Percentiles rank a stretch among this genome's conserved stretches.
These are phyloP conservation scores for Rosellinia necatrix DNA, from an alignment of 2,329 filamentous ascomycete species.

Conservation along the genomic window DNA sequence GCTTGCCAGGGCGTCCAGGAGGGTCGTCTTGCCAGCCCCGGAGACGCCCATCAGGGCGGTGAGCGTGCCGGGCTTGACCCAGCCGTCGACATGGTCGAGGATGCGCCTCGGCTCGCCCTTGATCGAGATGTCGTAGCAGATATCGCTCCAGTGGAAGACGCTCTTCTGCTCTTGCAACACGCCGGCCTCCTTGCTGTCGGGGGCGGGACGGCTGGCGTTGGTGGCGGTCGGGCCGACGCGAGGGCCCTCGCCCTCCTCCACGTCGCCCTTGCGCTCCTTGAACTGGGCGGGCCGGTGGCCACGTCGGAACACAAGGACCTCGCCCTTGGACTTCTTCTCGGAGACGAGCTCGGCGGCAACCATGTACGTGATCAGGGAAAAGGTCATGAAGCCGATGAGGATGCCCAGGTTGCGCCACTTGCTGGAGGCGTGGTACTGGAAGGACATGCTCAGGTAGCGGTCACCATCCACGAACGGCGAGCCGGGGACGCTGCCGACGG, in stretches of 20 bases:
- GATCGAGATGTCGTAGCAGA: conserved; percentile 79
- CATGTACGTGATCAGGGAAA: conserved; percentile 67
- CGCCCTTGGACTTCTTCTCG: conserved; percentile 73
- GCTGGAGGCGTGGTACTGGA: conserved; percentile 61
- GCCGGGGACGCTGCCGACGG: conserved; percentile 63
- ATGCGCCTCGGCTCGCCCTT: conserved; percentile 77
- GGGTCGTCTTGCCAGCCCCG: conserved; percentile 91
- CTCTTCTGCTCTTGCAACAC: conserved; percentile 65
- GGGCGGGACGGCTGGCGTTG: conserved; percentile 49
- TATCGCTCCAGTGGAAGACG: conserved; percentile 84
- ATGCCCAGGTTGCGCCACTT: conserved; percentile 76
- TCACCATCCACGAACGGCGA: conserved; percentile 59
- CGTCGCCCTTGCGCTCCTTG: conserved; percentile 66
- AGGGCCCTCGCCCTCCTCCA: conserved; percentile 56
- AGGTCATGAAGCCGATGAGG: conserved; percentile 65
- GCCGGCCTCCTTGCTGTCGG: conserved; percentile 46
- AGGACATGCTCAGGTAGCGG: conserved; percentile 57
- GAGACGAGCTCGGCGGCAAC: conserved; percentile 68
- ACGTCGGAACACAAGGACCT: conserved; percentile 75
- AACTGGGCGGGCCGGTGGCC: conserved; percentile 65
- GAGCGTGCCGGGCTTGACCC: conserved; percentile 89
- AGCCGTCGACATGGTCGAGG: conserved; percentile 85
- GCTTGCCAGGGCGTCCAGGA: conserved; percentile 83
- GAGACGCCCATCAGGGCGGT: conserved; percentile 92
- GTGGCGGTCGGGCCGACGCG: conserved; percentile 53